Base-by-base conservation (phyloP, 2,329 filamentous ascomycete genomes). In the Cephalotrichum gorgonifer region DNA sequence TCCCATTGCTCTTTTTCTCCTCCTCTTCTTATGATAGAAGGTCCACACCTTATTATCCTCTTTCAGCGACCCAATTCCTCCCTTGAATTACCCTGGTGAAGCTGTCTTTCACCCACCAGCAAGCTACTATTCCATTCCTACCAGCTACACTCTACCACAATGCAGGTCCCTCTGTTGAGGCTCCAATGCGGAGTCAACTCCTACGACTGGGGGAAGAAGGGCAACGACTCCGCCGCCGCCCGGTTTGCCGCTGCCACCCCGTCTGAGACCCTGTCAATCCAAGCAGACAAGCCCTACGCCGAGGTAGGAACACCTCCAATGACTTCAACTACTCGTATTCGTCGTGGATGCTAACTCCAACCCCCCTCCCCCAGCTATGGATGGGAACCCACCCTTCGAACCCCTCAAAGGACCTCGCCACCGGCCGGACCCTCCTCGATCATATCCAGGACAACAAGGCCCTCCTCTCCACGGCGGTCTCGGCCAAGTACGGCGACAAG, bases 351-450 rank as follows among this genome's bases (percentile, higher is more conserved):
- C 39, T 39, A 44, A 38, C 38, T 35, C 6, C 28, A 17, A n/a
- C 7, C 12, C 38, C 17, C 3, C n/a, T 20, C 9, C 26, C 11
- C 22, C 57, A 96, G 89, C 74, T 98, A 60, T 98, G 93, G 93
- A 98, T 98, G 93, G 93, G 93, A 61, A 96, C 91, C 1, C 93
- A 98, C 61, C 90, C 91, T 42, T 95, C 88, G 43, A 89, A 96
- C 60, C 93, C 93, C 17, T 97, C 93, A 51, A 94, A 86, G 65
- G 89, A 97, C 62, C 65, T 95, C 56, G 72, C 77, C 44, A 95
- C 93, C 26, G 85, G 89, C 64, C 85, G 88, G 48, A 85, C 86
- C 2, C 79, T 98, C 11, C 81, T 95, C 55, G 89, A 96, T 52
- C 76, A 97, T 43, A 83, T 96, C 48, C 75, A 88, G 62, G 86